Conservation (phyloP, 768 basidiomycete genomes). For the Ephemerocybe angulata region DNA sequence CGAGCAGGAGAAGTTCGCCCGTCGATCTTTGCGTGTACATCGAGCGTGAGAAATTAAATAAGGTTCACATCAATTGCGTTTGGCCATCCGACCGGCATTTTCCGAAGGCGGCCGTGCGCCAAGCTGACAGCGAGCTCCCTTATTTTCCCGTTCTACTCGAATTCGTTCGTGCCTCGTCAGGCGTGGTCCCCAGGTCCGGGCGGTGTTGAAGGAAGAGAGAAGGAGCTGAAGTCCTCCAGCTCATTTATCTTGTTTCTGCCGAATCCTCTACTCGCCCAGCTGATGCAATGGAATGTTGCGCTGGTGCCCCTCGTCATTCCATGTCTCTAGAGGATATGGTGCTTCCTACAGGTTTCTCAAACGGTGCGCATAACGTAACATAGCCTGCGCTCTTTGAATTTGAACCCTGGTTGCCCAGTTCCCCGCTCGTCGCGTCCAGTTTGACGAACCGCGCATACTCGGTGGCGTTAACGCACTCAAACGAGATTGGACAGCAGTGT, state of each 20-base stretch:
- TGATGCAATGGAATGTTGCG: slow-evolving; percentile 82
- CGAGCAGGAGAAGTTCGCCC: slow-evolving; percentile 11
- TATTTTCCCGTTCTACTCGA: slow-evolving; percentile 1
- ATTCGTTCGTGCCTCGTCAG: no score
- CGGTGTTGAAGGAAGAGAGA: background rate
- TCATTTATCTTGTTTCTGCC: background rate
- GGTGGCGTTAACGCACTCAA: no score
- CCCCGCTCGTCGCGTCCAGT: background rate
- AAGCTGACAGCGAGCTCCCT: slow-evolving; percentile 6
- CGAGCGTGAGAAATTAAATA: slow-evolving; percentile 30
- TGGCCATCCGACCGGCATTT: slow-evolving; percentile 15
- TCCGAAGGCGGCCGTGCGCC: slow-evolving; percentile 14
- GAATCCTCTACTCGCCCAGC: no score
- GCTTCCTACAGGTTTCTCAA: slow-evolving; percentile 16
- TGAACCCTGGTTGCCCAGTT: background rate
- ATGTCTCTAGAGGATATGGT: slow-evolving; percentile 35
- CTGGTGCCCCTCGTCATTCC: slow-evolving; percentile 59
- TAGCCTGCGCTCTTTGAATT: background rate
- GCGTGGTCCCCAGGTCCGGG: background rate
- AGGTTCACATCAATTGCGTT: slow-evolving; percentile 35
- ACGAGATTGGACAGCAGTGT: no score
- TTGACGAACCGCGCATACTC: no score
- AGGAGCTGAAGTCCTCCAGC: background rate
- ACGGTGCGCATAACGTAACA: slow-evolving; percentile 16
- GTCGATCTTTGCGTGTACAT: slow-evolving; percentile 34